These are phyloP conservation scores for Lasiosphaeria miniovina DNA, from an alignment of 495 filamentous ascomycete species.

Conservation along the genomic window DNA sequence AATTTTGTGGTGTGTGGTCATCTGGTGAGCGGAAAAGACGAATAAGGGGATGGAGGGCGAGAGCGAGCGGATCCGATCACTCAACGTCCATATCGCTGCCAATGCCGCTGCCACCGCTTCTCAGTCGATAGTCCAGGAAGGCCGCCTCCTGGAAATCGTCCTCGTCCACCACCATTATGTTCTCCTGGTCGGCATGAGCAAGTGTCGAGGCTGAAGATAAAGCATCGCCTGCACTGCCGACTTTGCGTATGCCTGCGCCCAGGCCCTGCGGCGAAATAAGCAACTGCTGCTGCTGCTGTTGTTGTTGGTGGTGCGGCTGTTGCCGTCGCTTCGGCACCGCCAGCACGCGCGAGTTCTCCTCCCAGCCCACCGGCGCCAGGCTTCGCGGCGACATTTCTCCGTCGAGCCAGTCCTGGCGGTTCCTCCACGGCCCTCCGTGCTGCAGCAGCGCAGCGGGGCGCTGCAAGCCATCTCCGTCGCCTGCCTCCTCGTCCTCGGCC, in stretches of 20 bases:
- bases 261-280: no score
- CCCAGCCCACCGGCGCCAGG: conserved; percentile 25
- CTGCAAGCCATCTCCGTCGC: not conserved
- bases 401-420: conserved; percentile 28
- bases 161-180: conserved; percentile 27
- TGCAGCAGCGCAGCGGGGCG: not conserved
- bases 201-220: not conserved
- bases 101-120: not conserved
- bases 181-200: conserved; percentile 36
- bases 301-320: not conserved
- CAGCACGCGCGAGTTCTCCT: conserved; percentile 31
- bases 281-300: not conserved
- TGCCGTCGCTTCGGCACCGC: conserved; percentile 36
- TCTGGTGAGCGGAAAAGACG: no score
- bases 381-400: conserved; percentile 40
- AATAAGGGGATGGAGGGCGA: no score
- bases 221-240: no score
- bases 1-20: no score
- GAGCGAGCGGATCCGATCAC: conserved; percentile 3
- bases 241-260: no score
- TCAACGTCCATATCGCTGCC: conserved; percentile 20
- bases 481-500: conserved; percentile 23
- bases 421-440: conserved; percentile 21
- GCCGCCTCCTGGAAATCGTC: conserved; percentile 53
- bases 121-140: conserved; percentile 42